Conservation (phyloP, 805 yeast species). For the Pichia eremophila region DNA sequence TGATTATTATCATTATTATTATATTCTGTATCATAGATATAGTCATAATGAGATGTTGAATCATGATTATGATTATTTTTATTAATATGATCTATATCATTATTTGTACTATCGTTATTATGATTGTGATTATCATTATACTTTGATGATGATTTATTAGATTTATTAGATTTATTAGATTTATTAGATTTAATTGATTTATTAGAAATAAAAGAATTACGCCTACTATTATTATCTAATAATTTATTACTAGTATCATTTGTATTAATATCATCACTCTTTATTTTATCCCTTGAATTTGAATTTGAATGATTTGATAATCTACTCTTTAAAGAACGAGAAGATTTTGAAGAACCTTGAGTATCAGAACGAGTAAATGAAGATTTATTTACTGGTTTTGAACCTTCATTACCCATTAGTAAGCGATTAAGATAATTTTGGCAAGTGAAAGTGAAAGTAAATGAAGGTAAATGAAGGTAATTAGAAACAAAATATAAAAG, state of each 20-base stretch:
- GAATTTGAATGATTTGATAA: constrained; percentile 9
- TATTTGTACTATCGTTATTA: too few species aligned
- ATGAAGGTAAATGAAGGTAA: constrained; percentile 24
- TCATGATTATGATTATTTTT: too few species aligned
- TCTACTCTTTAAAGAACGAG: constrained; percentile 23
- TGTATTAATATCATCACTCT: constrained; percentile 10
- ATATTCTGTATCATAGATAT: constrained; percentile 14
- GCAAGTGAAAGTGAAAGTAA: too few species aligned
- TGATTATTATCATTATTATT: neutral
- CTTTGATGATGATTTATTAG: neutral
- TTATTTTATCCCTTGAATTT: constrained; percentile 10
- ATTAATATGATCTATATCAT: too few species aligned
- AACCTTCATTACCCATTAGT: constrained; percentile 27
- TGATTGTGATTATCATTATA: constrained; percentile 3
- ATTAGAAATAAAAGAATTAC: constrained; percentile 4
- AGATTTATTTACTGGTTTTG: constrained; percentile 22
- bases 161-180: too few species aligned
- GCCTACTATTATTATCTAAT: constrained; percentile 2
- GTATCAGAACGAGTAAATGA: constrained; percentile 25
- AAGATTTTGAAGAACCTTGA: constrained; percentile 21
- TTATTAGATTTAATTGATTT: neutral
- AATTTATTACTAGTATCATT: too few species aligned
- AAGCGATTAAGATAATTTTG: too few species aligned
- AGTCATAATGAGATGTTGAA: constrained; percentile 14
- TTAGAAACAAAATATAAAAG: too few species aligned